Conservation (phyloP, 352 stramenopile species). For the Phytophthora tentaculata region DNA sequence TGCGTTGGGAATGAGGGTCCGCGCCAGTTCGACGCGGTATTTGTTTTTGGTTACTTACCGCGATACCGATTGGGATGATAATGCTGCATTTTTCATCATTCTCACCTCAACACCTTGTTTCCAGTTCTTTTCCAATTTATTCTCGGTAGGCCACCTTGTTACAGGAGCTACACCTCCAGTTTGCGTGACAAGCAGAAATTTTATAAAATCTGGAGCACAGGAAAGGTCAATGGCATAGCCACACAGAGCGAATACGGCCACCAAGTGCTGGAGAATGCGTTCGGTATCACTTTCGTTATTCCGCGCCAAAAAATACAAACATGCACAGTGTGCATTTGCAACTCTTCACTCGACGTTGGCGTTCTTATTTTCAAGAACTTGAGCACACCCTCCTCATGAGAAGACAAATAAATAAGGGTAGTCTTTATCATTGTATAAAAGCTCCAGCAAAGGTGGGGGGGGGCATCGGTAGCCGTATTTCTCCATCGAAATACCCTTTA, state of each 20-base stretch:
- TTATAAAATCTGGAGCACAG: background rate
- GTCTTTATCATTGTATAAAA: background rate
- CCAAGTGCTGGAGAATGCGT: background rate
- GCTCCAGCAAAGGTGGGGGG: background rate
- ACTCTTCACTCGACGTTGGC: background rate
- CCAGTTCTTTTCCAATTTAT: background rate
- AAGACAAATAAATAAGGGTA: background rate
- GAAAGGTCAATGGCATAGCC: background rate
- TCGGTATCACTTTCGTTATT: background rate
- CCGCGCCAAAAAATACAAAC: background rate
- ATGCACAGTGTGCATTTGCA: background rate
- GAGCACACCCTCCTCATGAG: background rate
- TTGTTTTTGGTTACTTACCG: background rate
- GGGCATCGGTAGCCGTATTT: background rate
- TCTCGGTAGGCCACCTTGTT: background rate
- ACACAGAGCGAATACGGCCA: background rate
- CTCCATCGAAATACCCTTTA: background rate
- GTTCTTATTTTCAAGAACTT: background rate
- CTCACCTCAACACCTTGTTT: background rate
- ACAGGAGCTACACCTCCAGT: background rate
- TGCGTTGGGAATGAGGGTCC: no score
- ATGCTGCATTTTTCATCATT: background rate
- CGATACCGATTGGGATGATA: background rate
- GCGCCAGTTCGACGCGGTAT: no score
- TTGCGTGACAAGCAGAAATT: background rate